Conservation (phyloP, 2,329 filamentous ascomycete species). For the Malbranchea cinnamomea region DNA sequence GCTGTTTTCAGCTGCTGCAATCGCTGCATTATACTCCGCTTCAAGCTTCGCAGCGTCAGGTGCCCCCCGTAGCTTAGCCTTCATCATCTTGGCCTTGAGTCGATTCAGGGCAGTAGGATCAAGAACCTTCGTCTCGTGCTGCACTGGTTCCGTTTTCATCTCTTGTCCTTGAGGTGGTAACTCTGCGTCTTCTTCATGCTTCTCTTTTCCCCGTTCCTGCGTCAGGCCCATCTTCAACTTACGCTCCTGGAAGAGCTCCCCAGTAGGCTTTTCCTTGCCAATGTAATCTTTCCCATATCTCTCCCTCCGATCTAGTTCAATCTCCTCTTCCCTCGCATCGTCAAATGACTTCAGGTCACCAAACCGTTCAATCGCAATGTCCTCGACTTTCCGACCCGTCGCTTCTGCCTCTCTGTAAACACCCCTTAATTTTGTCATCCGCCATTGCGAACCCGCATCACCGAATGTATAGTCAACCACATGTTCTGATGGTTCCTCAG, state of each 20-base stretch:
- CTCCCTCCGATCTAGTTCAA: conserved; percentile 70
- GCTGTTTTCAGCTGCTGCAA: conserved; percentile 43
- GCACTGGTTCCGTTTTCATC: conserved; percentile 40
- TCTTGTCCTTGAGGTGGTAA: conserved; percentile 39
- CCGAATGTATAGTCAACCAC: conserved; percentile 75
- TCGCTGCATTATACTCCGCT: conserved; percentile 64
- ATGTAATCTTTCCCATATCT: conserved; percentile 76
- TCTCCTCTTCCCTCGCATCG: conserved; percentile 80
- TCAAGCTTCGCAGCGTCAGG: conserved; percentile 65
- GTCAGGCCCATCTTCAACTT: conserved; percentile 43
- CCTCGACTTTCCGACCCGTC: conserved; percentile 56
- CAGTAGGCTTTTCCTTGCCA: conserved; percentile 72
- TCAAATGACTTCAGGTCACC: conserved; percentile 76
- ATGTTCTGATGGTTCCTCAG: conserved; percentile 35
- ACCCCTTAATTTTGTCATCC: conserved; percentile 84
- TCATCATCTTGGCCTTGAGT: conserved; percentile 88
- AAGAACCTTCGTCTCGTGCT: conserved; percentile 37
- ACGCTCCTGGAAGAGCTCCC: conserved; percentile 70
- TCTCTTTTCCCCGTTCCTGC: conserved; percentile 18
- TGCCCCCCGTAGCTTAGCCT: conserved; percentile 70
- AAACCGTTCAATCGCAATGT: conserved; percentile 68
- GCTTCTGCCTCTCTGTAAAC: conserved; percentile 71
- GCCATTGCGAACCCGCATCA: conserved; percentile 80
- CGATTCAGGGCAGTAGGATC: conserved; percentile 75
- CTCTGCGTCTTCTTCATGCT: conserved; percentile 17